phyloP scores from a whole-genome alignment of 2,329 filamentous ascomycete genomes.

The Exophiala bonariae region DNA sequence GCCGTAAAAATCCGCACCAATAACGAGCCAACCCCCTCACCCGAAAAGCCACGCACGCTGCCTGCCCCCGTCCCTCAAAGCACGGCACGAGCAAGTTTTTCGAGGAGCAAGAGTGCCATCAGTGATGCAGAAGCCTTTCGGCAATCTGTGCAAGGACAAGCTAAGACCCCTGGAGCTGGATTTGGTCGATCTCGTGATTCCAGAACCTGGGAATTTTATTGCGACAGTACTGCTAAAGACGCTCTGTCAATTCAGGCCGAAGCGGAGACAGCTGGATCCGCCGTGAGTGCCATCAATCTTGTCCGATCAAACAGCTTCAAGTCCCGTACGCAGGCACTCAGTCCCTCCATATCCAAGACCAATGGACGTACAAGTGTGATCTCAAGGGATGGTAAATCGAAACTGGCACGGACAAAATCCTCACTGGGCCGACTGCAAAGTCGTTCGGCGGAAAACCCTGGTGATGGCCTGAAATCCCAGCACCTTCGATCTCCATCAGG shows the following conservation, averaged over 20 bases:
- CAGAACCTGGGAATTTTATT: slow-evolving; percentile 87
- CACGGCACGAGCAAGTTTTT: slow-evolving; percentile 52
- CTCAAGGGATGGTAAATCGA: slow-evolving; percentile 54
- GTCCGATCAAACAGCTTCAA: slow-evolving; percentile 69
- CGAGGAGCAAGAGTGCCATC: slow-evolving; percentile 30
- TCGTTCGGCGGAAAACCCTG: slow-evolving; percentile 30
- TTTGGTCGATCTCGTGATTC: slow-evolving; percentile 82
- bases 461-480: slow-evolving; percentile 24
- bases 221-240: slow-evolving; percentile 75
- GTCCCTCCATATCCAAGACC: slow-evolving; percentile 47
- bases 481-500: slow-evolving; percentile 53
- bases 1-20: slow-evolving; percentile 81
- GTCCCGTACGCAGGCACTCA: slow-evolving; percentile 39
- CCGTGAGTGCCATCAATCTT: slow-evolving; percentile 77
- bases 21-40: slow-evolving; percentile 69
- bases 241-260: slow-evolving; percentile 79
- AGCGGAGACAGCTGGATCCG: slow-evolving; percentile 76
- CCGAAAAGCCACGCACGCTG: slow-evolving; percentile 54
- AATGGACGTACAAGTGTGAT: slow-evolving; percentile 44
- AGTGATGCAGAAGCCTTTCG: slow-evolving; percentile 14
- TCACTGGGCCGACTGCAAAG: slow-evolving; percentile 64
- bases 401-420: slow-evolving; percentile 61
- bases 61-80: slow-evolving; percentile 44
- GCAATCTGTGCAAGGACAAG: slow-evolving; percentile 13
- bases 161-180: slow-evolving; percentile 42